Evolutionary conservation across 2,329 filamentous ascomycete genomes (phyloP), one percentile per base, ranked within the genome.

Genomic region (Ambrosiella xylebori): DNA sequence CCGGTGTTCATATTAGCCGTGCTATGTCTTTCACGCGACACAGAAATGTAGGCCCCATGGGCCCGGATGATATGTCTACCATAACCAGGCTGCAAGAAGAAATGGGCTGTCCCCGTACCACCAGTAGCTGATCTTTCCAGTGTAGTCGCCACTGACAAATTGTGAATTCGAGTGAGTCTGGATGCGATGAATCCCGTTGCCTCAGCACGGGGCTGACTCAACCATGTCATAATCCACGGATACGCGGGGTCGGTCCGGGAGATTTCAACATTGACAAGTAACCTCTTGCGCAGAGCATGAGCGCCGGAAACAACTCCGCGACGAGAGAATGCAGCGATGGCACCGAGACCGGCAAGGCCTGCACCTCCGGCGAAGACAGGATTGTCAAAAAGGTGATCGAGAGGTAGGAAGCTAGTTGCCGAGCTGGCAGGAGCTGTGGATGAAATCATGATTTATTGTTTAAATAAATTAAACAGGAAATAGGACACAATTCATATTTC

Each of bases 231-330:
- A 47, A 98, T 82, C 91, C 90, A 97, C 45, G 83, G 83, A 68
- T 97, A 98, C 1, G 91, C 90, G 50, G 88, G 82, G 71, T 98
- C 93, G 65, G 91, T 87, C 67, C 88, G 86, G 69, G 87, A 91
- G 70, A 98, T 95, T 71, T 98, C 93, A 65, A 98, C 82, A 65
- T 96, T 89, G 65, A 97, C 88, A 37, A 98, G 82, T 72, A 98
- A 81, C 54, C 91, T 87, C 57, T 85, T 83, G 54, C 88, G 86
- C 60, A 95, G 72, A 59, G 94, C 76, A 49, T 79, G 78, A n/a
- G 84, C 82, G 57, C 82, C 82, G 65, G 82, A 76, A 61, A 90
- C 79, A 60, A 86, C 69, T 39, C 86, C 87, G 66, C 85, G 85
- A 62, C 93, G 88, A 37, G 84, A 87, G 64, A 95, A 80, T 11